These are phyloP conservation scores for Mycena citricolor DNA, from an alignment of 1,284 basidiomycete genomes.

Conservation along the genomic window DNA sequence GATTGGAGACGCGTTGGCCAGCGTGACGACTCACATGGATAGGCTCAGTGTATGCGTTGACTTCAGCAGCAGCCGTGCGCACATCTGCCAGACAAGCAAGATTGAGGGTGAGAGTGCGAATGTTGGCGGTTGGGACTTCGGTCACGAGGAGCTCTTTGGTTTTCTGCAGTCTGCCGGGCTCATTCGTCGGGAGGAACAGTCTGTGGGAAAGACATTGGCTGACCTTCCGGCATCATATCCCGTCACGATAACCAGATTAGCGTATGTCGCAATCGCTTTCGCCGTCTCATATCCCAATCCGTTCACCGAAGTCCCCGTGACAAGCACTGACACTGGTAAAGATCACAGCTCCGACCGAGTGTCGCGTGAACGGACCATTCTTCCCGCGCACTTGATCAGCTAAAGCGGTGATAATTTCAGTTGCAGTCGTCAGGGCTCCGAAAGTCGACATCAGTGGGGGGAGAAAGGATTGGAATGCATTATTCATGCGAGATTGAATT, in stretches of 20 bases:
- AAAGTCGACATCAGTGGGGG: too few species aligned
- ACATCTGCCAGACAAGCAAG: slow-evolving; percentile 13
- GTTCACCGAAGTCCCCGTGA: background rate
- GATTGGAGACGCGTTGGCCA: too few species aligned
- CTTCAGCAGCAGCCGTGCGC: slow-evolving; percentile 10
- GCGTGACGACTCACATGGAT: slow-evolving; percentile 16
- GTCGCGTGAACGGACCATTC: slow-evolving; percentile 1
- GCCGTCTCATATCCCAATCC: slow-evolving; percentile 1
- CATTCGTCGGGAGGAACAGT: too few species aligned
- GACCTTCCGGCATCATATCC: background rate
- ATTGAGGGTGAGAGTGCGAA: slow-evolving; percentile 7
- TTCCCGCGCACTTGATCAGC: background rate
- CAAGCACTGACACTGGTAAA: background rate
- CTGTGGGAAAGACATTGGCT: too few species aligned
- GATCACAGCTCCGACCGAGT: too few species aligned
- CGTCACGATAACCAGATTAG: slow-evolving; percentile 1
- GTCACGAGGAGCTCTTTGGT: slow-evolving; percentile 5
- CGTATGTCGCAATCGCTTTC: background rate
- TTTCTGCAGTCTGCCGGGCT: slow-evolving; percentile 11
- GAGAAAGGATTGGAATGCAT: too few species aligned
- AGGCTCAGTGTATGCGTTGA: slow-evolving; percentile 8
- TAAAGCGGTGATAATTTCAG: background rate
- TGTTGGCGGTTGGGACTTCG: slow-evolving; percentile 6
- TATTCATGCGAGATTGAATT: too few species aligned
- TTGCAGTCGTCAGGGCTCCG: background rate